phyloP scores from a whole-genome alignment of 2,329 filamentous ascomycete genomes.

The Akanthomyces lecanii region DNA sequence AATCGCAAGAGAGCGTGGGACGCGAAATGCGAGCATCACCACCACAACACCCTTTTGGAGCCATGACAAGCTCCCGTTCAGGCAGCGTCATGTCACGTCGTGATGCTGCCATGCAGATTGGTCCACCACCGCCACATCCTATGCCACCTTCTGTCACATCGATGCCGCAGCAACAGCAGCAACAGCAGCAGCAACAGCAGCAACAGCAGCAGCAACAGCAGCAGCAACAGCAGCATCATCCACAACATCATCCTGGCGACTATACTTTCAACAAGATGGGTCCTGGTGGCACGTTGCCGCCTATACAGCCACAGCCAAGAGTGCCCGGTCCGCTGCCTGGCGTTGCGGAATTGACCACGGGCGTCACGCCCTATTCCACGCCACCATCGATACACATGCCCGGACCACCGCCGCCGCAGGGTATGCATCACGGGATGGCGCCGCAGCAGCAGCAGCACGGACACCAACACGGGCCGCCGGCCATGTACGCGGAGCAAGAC shows the following conservation, averaged over 20 bases:
- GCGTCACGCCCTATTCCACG: constrained; percentile 57
- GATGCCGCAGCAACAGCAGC: constrained; percentile 24
- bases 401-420: background rate
- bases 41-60: constrained; percentile 39
- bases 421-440: constrained; percentile 1
- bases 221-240: constrained; percentile 24
- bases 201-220: background rate
- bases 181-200: constrained; percentile 25
- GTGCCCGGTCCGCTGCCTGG: constrained; percentile 52
- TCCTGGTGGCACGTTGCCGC: constrained; percentile 43
- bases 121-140: constrained; percentile 12
- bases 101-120: constrained; percentile 4
- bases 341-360: constrained; percentile 60
- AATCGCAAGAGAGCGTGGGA: constrained; percentile 43
- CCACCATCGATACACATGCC: constrained; percentile 28
- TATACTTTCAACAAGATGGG: constrained; percentile 26
- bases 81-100: constrained; percentile 10
- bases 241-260: constrained; percentile 33
- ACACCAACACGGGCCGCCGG: background rate
- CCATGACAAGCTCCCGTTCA: constrained; percentile 22
- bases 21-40: constrained; percentile 41
- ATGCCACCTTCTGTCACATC: constrained; percentile 15
- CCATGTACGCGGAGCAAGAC: constrained; percentile 10
- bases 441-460: constrained; percentile 6
- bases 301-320: constrained; percentile 43